Conservation (phyloP, 345 rosid genomes). For the Lepidium aucheri region DNA sequence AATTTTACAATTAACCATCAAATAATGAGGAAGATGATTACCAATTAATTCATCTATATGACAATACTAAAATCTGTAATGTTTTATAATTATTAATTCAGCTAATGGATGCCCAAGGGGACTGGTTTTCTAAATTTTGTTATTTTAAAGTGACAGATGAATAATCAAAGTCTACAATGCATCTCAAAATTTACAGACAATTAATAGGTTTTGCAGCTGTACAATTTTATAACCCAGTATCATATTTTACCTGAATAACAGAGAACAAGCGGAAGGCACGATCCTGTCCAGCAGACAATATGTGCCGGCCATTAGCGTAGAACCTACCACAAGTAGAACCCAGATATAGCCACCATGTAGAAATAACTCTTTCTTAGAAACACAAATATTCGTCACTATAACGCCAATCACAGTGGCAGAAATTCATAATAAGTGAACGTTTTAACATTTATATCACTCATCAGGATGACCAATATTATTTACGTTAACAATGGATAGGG, state of each 20-base stretch:
- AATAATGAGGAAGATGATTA: background rate
- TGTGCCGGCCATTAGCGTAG: conserved; percentile 95
- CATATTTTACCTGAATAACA: conserved; percentile 56
- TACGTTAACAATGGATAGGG: background rate
- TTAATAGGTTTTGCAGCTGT: background rate
- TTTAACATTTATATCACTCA: background rate
- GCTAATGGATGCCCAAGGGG: background rate
- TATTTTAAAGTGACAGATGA: background rate
- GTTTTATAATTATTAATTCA: background rate
- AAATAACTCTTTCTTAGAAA: background rate
- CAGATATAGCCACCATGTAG: background rate
- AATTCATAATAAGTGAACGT: background rate
- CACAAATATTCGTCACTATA: background rate
- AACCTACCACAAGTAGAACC: conserved; percentile 47
- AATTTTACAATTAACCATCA: background rate
- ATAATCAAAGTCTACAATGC: background rate
- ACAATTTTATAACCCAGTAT: background rate
- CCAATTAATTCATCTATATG: background rate
- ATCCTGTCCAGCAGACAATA: conserved; percentile 96
- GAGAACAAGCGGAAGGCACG: conserved; percentile 96
- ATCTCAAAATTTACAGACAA: background rate
- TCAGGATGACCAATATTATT: background rate
- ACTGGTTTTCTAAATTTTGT: background rate
- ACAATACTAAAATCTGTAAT: background rate
- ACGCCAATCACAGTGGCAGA: background rate